Percentiles rank a stretch among this genome's conserved stretches.
phyloP scores from a whole-genome alignment of 176 grass and related monocot species.

The Panicum miliaceum region DNA sequence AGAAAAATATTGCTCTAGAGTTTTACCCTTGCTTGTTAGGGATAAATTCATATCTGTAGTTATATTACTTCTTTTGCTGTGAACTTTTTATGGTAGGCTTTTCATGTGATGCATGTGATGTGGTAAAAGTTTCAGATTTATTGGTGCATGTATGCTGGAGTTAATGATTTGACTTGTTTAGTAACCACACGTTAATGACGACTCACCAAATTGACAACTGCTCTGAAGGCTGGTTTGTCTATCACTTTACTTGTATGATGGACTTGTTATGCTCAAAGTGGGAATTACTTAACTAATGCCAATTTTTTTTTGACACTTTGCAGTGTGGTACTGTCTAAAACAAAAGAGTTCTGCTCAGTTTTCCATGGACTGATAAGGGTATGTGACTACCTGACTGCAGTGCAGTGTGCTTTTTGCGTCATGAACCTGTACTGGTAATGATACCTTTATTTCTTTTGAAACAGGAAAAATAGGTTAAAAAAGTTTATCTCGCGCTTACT shows the following conservation, averaged over 20 bases:
- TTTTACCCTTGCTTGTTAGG: no score
- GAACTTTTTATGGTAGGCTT: no score
- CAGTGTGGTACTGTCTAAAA: conserved; percentile 85
- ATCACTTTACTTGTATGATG: conserved; percentile 28
- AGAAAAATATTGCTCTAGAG: no score
- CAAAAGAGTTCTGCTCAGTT: conserved; percentile 91
- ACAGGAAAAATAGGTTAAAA: conserved; percentile 86
- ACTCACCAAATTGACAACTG: conserved; percentile 98
- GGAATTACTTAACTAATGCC: not conserved
- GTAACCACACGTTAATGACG: no score
- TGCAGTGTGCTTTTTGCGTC: conserved; percentile 4
- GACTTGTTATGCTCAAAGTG: not conserved
- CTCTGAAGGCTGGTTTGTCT: conserved; percentile 92
- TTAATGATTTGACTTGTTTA: no score
- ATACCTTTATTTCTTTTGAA: conserved; percentile 32
- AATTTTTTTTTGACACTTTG: conserved; percentile 38
- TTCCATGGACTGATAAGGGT: conserved; percentile 98
- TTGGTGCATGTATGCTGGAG: no score
- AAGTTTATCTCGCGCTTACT: conserved; percentile 76
- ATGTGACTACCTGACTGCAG: conserved; percentile 15
- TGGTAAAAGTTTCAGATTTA: no score
- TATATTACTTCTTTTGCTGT: no score
- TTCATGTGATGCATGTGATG: no score
- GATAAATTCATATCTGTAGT: no score
- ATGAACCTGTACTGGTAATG: conserved; percentile 18